Base-by-base conservation (phyloP, 2,329 filamentous ascomycete species). In the Tolypocladium endophyticum region DNA sequence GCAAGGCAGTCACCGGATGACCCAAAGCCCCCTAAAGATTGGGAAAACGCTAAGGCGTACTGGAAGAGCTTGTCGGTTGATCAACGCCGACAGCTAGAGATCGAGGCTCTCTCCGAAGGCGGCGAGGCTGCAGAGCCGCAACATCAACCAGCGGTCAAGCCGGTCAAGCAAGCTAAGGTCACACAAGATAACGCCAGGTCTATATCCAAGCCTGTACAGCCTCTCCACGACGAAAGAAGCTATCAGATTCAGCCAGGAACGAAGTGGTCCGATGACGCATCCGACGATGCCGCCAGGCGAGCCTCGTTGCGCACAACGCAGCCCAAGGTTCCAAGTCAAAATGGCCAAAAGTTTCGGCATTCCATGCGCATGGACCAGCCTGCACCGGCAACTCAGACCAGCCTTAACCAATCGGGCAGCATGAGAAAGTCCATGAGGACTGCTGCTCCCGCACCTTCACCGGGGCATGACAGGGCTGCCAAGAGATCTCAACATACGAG, bases 11-110 rank as follows among this genome's bases (percentile, higher is more conserved):
- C n/a, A 45, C 55, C 6, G 14, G 59, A 60, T 12, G 36, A 62
- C 9, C 39, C 58, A 7, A 53, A 60, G 25, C 61, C 61, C 5
- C 63, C 66, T 3, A 74, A 78, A 61, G 83, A 87, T 59, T 91
- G 88, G 89, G 83, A 86, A 62, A 79, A 82, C 58, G 82, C 86
- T 20, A 88, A 87, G 66, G 76, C 82, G 0, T 90, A 87, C 66
- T 91, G 88, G 88, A 85, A 81, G 62, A 82, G 83, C 57, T 72
- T 91, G 8, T 86, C 81, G 9, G 76, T 78, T 1, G 81, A 87
- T 38, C 84, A 86, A 67, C 82, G 86, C 52, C 81, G 81, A 8
- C 81, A 86, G 66, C 77, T 87, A 38, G 84, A 87, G 66, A 75
- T 73, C 4, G 84, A 86, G 61, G 81, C 81, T 2, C 70, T 80